Evolutionary conservation across 2,329 filamentous ascomycete species (phyloP).

Genomic region (Botryotinia globosa): DNA sequence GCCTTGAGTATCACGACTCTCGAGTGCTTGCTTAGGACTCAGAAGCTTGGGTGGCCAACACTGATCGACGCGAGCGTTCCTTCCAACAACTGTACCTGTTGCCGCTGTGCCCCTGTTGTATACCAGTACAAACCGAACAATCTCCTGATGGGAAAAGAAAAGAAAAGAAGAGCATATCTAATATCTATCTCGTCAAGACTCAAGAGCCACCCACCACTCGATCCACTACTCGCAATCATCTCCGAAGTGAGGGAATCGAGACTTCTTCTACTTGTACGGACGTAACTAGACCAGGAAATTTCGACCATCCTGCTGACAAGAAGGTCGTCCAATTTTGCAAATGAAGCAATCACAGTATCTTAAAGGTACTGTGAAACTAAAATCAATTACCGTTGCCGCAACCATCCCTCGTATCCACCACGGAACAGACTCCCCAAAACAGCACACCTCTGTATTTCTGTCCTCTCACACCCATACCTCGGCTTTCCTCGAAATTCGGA

Average conservation of each 20-base stretch:
- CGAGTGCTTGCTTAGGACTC: background rate
- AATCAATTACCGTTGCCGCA: background rate
- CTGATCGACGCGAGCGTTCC: background rate
- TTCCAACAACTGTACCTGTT: background rate
- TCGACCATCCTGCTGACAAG: background rate
- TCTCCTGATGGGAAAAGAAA: background rate
- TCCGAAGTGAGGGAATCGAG: background rate
- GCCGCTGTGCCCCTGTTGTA: background rate
- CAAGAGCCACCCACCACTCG: background rate
- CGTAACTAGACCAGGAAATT: background rate
- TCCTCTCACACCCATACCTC: background rate
- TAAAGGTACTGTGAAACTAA: background rate
- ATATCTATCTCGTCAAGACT: background rate
- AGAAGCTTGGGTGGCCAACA: background rate
- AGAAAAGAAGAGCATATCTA: background rate
- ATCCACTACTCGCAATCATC: slow-evolving; percentile 6
- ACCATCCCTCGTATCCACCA: background rate
- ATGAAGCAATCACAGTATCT: slow-evolving; percentile 1
- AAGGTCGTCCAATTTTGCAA: background rate
- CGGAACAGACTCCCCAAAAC: background rate
- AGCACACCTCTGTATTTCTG: background rate
- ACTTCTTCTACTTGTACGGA: background rate
- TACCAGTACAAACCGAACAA: slow-evolving; percentile 7
- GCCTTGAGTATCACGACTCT: background rate
- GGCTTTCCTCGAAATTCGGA: background rate